phyloP scores from a whole-genome alignment of 2,329 filamentous ascomycete species.

The Fusarium protoensiforme region DNA sequence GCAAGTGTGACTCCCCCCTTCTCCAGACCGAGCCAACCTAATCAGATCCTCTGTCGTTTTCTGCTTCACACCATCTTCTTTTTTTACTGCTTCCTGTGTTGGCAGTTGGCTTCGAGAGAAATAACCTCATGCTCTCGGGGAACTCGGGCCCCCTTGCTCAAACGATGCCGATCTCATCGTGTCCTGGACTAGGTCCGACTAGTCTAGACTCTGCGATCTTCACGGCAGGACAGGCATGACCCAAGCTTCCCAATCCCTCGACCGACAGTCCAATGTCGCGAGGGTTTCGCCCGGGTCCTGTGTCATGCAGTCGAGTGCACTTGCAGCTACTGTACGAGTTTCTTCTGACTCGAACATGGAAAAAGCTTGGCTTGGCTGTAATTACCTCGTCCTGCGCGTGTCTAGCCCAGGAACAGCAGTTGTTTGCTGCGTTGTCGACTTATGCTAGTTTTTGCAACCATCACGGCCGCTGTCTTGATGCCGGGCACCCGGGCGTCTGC shows the following conservation, averaged over 20 bases:
- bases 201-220: slow-evolving; percentile 35
- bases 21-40: slow-evolving; percentile 6
- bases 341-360: slow-evolving; percentile 26
- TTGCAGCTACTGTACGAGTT: slow-evolving; percentile 1
- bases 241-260: slow-evolving; percentile 1
- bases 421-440: slow-evolving; percentile 13
- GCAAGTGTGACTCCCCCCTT: slow-evolving; percentile 14
- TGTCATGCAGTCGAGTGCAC: slow-evolving; percentile 24
- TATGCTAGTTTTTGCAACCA: slow-evolving; percentile 11
- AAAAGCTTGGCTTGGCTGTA: slow-evolving; percentile 13
- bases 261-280: slow-evolving; percentile 13
- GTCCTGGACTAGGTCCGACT: slow-evolving; percentile 1
- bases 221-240: slow-evolving; percentile 17
- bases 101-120: slow-evolving; percentile 2
- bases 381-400: slow-evolving; percentile 7
- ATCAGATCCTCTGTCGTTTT: not conserved
- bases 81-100: not conserved
- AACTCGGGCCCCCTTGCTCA: slow-evolving; percentile 2
- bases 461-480: not conserved
- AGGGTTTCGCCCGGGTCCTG: slow-evolving; percentile 24
- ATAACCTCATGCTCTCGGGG: slow-evolving; percentile 27
- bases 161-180: slow-evolving; percentile 21
- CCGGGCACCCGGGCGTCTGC: not conserved
- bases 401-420: slow-evolving; percentile 2
- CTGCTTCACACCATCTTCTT: slow-evolving; percentile 26